These are phyloP conservation scores for Aspergillus luchuensis DNA, from an alignment of 2,329 filamentous ascomycete genomes.

Conservation along the genomic window DNA sequence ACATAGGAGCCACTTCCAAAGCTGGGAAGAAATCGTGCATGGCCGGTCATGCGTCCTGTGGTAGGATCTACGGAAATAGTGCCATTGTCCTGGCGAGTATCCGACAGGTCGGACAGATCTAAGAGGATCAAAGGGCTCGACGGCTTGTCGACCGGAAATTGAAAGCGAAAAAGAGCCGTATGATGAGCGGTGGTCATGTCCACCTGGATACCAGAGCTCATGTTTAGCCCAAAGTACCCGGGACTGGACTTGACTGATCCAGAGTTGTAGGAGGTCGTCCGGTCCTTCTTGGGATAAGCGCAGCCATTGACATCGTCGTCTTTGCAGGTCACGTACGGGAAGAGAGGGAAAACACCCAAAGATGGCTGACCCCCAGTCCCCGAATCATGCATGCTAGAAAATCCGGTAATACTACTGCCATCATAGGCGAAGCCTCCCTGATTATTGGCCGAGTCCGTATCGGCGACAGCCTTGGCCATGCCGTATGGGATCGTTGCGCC, in stretches of 20 bases:
- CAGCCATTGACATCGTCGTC: slow-evolving; percentile 64
- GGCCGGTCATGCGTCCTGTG: slow-evolving; percentile 64
- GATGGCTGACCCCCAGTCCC: slow-evolving; percentile 59
- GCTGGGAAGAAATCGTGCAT: slow-evolving; percentile 62
- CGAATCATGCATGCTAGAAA: slow-evolving; percentile 54
- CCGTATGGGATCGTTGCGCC: slow-evolving; percentile 58
- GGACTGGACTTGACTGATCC: slow-evolving; percentile 61
- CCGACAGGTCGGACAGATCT: slow-evolving; percentile 65
- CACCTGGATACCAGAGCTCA: slow-evolving; percentile 59
- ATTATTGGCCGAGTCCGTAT: slow-evolving; percentile 53
- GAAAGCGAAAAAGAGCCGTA: slow-evolving; percentile 66
- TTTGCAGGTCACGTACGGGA: slow-evolving; percentile 64
- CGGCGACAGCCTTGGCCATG: slow-evolving; percentile 59
- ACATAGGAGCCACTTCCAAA: slow-evolving; percentile 65
- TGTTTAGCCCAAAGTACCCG: slow-evolving; percentile 65
- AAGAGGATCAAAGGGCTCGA: slow-evolving; percentile 62
- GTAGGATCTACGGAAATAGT: slow-evolving; percentile 58
- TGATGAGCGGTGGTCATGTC: slow-evolving; percentile 69
- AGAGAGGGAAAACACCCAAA: slow-evolving; percentile 72
- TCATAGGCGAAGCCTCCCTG: slow-evolving; percentile 60
- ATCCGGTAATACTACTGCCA: slow-evolving; percentile 54
- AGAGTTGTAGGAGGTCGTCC: slow-evolving; percentile 52
- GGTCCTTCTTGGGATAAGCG: slow-evolving; percentile 58
- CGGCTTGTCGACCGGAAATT: slow-evolving; percentile 51
- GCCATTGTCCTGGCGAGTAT: slow-evolving; percentile 62